Conservation (phyloP, 2,329 filamentous ascomycete genomes). For the Fusarium liriodendri region DNA sequence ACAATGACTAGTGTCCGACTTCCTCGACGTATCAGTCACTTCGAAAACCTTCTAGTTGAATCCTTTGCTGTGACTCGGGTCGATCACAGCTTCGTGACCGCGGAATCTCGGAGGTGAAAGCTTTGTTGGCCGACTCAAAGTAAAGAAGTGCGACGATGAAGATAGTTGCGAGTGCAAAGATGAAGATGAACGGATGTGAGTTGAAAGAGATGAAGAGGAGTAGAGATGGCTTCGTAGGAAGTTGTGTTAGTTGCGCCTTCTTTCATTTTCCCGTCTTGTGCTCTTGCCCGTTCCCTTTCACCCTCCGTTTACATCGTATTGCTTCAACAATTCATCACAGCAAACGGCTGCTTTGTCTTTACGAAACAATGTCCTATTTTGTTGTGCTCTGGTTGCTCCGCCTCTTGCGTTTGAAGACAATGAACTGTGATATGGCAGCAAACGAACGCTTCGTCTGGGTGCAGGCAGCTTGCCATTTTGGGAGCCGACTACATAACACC, state of each 20-base stretch:
- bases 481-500: not conserved
- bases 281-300: not conserved
- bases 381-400: not conserved
- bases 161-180: not conserved
- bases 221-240: not conserved
- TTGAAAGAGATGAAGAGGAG: not conserved
- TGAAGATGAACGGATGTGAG: not conserved
- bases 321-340: not conserved
- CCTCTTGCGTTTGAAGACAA: slow-evolving; percentile 17
- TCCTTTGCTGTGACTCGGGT: not conserved
- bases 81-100: not conserved
- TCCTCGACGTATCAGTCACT: no score
- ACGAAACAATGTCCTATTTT: not conserved
- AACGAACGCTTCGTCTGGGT: slow-evolving; percentile 8
- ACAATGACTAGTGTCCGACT: not conserved
- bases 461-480: not conserved
- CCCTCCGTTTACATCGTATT: not conserved
- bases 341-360: not conserved
- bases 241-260: not conserved
- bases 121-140: not conserved
- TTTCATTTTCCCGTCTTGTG: not conserved
- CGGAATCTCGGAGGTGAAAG: not conserved
- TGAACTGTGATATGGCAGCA: not conserved
- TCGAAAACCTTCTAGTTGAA: not conserved
- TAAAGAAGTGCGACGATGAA: not conserved